Conservation (phyloP, 1,139 yeast species). For the Hanseniaspora uvarum region DNA sequence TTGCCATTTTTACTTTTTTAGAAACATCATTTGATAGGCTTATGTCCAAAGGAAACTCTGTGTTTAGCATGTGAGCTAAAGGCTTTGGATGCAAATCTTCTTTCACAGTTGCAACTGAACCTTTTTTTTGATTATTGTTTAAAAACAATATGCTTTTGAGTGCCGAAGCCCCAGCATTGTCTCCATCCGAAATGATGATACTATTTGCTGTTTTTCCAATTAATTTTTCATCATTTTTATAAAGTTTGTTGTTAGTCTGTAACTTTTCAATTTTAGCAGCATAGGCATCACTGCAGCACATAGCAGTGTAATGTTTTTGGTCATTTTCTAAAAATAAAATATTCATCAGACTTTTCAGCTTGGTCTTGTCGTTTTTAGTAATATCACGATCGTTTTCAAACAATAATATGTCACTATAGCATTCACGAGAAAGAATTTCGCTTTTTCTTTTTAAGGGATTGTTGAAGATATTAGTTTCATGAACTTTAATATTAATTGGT, state of each 20-base stretch:
- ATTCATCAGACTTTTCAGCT: not conserved
- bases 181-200: not conserved
- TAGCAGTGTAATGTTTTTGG: not conserved
- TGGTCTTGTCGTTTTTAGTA: not conserved
- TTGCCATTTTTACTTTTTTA: not conserved
- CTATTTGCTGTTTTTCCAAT: too few species aligned
- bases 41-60: not conserved
- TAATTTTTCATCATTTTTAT: not conserved
- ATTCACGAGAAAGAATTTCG: not conserved
- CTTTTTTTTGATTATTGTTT: not conserved
- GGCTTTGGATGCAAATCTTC: not conserved
- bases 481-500: not conserved
- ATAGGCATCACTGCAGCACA: not conserved
- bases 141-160: not conserved
- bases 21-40: too few species aligned
- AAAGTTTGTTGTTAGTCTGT: not conserved
- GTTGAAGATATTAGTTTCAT: not conserved
- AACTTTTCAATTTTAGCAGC: not conserved
- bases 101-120: not conserved
- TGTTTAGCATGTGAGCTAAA: not conserved
- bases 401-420: constrained; percentile 1
- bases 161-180: not conserved
- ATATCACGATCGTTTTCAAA: constrained; percentile 7
- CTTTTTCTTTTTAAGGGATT: not conserved
- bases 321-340: not conserved